Conservation (phyloP, 257 asterid species). For the Lycium barbarum region DNA sequence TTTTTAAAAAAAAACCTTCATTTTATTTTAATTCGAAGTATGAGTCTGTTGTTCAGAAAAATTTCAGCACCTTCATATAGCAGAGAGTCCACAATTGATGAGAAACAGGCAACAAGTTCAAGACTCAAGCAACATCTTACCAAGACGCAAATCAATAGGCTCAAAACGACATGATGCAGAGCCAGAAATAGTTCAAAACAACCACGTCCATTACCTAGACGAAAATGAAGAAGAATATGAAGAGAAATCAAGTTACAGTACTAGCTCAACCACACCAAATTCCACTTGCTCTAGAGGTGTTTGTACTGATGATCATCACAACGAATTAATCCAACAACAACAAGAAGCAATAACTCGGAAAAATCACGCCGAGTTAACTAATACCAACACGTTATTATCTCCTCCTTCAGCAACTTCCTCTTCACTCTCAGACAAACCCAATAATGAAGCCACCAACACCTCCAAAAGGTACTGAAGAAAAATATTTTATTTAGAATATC, state of each 20-base stretch:
- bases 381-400: slow-evolving; percentile 43
- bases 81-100: slow-evolving; percentile 26
- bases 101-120: slow-evolving; percentile 5
- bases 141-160: slow-evolving; percentile 45
- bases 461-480: slow-evolving; percentile 35
- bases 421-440: slow-evolving; percentile 56
- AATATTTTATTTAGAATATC: too few species aligned
- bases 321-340: background rate
- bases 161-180: slow-evolving; percentile 35
- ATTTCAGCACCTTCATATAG: slow-evolving; percentile 50
- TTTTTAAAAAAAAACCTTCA: background rate
- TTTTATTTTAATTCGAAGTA: background rate
- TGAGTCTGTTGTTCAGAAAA: slow-evolving; percentile 43
- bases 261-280: slow-evolving; percentile 34
- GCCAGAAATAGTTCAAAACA: slow-evolving; percentile 37
- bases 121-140: slow-evolving; percentile 39
- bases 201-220: slow-evolving; percentile 26
- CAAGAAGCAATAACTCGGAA: slow-evolving; percentile 16
- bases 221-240: slow-evolving; percentile 50
- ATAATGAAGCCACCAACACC: slow-evolving; percentile 24
- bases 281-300: slow-evolving; percentile 64
- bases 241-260: slow-evolving; percentile 44
- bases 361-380: slow-evolving; percentile 42
- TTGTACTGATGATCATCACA: slow-evolving; percentile 54
- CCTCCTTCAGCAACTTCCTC: slow-evolving; percentile 79